Conservation (phyloP, 2,329 filamentous ascomycete species). For the Hirsutella rhossiliensis region DNA sequence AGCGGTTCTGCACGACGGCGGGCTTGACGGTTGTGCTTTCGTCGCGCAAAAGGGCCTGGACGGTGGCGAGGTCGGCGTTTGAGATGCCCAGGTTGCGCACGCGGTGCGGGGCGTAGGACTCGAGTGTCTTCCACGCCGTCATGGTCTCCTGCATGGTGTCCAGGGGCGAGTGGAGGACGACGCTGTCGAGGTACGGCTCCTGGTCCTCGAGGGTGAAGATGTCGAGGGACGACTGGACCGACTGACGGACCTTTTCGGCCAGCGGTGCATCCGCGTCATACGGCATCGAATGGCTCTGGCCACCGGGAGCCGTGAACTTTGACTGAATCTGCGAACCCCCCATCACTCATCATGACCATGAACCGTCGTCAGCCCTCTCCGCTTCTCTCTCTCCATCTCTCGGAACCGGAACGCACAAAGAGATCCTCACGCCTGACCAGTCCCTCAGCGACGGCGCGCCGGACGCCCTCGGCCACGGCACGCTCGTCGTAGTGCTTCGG, state of each 20-base stretch:
- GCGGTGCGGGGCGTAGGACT: conserved; percentile 50
- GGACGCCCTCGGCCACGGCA: conserved; percentile 55
- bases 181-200: conserved; percentile 50
- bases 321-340: conserved; percentile 53
- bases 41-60: conserved; percentile 35
- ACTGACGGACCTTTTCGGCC: conserved; percentile 52
- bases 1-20: conserved; percentile 64
- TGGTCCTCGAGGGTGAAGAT: conserved; percentile 40
- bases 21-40: conserved; percentile 27
- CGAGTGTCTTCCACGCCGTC: conserved; percentile 53
- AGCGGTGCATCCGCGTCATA: conserved; percentile 49
- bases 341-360: too few relatives aligned
- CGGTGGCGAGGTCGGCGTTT: conserved; percentile 49
- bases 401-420: conserved; percentile 37
- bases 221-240: conserved; percentile 52
- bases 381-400: too few relatives aligned
- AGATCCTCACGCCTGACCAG: conserved; percentile 44
- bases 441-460: conserved; percentile 45
- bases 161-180: conserved; percentile 59
- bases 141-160: conserved; percentile 34
- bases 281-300: conserved; percentile 49
- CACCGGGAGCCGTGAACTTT: conserved; percentile 59
- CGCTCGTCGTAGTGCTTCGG: conserved; percentile 68
- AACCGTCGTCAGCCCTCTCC: not conserved
- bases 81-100: conserved; percentile 64